Evolutionary conservation across 441 rosid species (phyloP).

Genomic region (Croton laevigatus): DNA sequence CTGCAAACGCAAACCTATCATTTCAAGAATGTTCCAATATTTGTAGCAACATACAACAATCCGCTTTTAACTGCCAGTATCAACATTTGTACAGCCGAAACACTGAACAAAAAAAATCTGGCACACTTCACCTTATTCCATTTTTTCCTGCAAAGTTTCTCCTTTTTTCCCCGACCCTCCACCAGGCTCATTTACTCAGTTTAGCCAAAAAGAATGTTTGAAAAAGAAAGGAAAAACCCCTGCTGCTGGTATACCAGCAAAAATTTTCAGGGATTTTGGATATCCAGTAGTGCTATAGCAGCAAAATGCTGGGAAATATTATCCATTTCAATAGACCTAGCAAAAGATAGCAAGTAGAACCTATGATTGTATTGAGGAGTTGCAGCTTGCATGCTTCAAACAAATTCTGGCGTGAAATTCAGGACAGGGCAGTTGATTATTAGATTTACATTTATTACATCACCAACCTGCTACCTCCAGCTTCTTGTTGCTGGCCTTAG

Average conservation of each 20-base stretch:
- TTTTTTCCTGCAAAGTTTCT: too few species aligned
- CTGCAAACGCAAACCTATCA: too few species aligned
- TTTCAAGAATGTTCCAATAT: too few species aligned
- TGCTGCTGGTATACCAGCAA: slow-evolving; percentile 1
- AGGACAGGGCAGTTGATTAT: not conserved
- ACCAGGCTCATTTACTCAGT: not conserved
- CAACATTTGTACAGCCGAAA: too few species aligned
- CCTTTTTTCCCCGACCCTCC: too few species aligned
- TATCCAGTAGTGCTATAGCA: not conserved
- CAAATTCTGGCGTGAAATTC: not conserved
- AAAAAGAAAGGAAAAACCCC: not conserved
- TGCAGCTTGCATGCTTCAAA: not conserved
- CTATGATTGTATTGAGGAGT: not conserved
- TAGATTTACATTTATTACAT: slow-evolving; percentile 1
- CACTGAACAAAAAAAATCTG: too few species aligned
- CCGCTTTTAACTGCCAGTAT: too few species aligned
- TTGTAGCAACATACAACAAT: too few species aligned
- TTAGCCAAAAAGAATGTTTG: not conserved
- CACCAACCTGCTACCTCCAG: slow-evolving; percentile 35
- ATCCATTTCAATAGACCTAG: not conserved
- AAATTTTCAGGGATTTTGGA: not conserved
- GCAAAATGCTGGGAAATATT: not conserved
- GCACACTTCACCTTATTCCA: too few species aligned
- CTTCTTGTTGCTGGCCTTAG: slow-evolving; percentile 46
- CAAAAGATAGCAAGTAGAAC: not conserved